A percentile compares a stretch with the other conserved stretches of the same genome.
Conservation (phyloP, 768 basidiomycete species). For the Termitomyces sp. region DNA sequence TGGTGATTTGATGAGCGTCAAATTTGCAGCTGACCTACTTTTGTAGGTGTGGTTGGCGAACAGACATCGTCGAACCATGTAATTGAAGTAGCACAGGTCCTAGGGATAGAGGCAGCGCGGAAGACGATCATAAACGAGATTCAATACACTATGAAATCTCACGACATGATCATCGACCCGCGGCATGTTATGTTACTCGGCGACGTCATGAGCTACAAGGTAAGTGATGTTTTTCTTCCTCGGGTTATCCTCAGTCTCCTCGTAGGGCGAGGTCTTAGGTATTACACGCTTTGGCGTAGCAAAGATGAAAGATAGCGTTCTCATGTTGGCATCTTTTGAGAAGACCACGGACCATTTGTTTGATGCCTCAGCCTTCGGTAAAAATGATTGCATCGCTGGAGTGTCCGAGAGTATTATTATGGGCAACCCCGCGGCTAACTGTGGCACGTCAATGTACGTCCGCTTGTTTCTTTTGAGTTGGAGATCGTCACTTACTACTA, state of each 20-base stretch:
- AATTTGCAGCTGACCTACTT: not conserved
- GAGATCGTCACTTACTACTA: constrained; percentile 3
- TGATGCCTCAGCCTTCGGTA: constrained; percentile 94
- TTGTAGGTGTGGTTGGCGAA: constrained; percentile 83
- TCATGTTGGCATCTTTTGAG: constrained; percentile 99
- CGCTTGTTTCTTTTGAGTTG: not conserved
- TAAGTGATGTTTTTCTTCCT: constrained; percentile 18
- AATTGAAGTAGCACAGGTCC: constrained; percentile 89
- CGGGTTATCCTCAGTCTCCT: constrained; percentile 1
- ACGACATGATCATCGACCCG: constrained; percentile 98
- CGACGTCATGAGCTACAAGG: constrained; percentile 99
- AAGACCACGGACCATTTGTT: constrained; percentile 99
- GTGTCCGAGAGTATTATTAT: constrained; percentile 99
- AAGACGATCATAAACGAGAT: constrained; percentile 95
- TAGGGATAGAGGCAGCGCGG: constrained; percentile 98
- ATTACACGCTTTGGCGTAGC: constrained; percentile 99
- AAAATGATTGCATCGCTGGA: constrained; percentile 91
- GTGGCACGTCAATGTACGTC: constrained; percentile 88
- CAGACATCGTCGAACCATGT: constrained; percentile 95
- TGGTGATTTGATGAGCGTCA: not conserved
- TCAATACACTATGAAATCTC: constrained; percentile 93
- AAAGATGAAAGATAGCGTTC: constrained; percentile 98
- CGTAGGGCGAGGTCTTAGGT: constrained; percentile 91
- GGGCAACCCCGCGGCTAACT: constrained; percentile 93
- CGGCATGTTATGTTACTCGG: constrained; percentile 98